Evolutionary conservation across 139 green algal genomes (phyloP).

Genomic region (Chlorella sp.): DNA sequence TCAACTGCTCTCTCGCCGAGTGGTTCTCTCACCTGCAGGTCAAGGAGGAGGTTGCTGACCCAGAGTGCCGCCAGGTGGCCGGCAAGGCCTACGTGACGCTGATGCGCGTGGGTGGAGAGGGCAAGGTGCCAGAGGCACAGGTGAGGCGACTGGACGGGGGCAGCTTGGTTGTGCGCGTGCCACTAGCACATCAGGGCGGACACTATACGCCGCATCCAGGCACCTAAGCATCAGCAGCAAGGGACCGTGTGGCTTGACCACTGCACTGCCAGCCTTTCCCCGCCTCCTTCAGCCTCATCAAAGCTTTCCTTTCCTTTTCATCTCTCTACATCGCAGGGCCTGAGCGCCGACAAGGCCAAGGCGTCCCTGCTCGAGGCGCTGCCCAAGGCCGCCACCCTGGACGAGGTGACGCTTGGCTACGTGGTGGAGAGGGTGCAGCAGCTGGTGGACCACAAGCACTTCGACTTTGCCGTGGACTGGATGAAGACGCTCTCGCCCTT

Average conservation of each 20-base stretch:
- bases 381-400: not conserved
- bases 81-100: slow-evolving; percentile 47
- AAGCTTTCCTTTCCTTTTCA: too few species aligned
- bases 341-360: not conserved
- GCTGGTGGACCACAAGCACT: slow-evolving; percentile 11
- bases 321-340: too few species aligned
- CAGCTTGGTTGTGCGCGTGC: too few species aligned
- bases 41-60: slow-evolving; percentile 78
- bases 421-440: not conserved
- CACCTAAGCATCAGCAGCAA: too few species aligned
- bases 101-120: slow-evolving; percentile 26
- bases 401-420: not conserved
- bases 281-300: too few species aligned
- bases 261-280: too few species aligned
- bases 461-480: slow-evolving; percentile 1
- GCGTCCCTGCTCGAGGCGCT: not conserved
- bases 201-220: too few species aligned
- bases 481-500: not conserved
- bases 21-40: slow-evolving; percentile 4
- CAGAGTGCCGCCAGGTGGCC: slow-evolving; percentile 76
- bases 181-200: too few species aligned
- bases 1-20: too few species aligned
- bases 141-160: too few species aligned
- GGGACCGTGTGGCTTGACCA: too few species aligned
- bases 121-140: slow-evolving; percentile 14